Evolutionary conservation across 805 yeast genomes (phyloP).

Genomic region (Lipomyces japonicus): DNA sequence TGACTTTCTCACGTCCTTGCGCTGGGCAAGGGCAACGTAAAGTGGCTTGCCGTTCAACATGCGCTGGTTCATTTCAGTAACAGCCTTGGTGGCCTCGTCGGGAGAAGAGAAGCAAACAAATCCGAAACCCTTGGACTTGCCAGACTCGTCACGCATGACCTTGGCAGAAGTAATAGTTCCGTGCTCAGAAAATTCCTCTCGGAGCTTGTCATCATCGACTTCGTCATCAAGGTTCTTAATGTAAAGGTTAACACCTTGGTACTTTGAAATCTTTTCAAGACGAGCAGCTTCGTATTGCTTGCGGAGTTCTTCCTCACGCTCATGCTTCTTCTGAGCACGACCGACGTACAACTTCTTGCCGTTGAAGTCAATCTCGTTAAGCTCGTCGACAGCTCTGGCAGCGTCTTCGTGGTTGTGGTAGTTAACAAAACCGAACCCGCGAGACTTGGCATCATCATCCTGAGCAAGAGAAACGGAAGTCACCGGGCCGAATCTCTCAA

Average conservation of each 20-base stretch:
- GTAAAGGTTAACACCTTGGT: slow-evolving; percentile 96
- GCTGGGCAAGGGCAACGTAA: slow-evolving; percentile 97
- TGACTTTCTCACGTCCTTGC: slow-evolving; percentile 94
- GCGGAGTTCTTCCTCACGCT: slow-evolving; percentile 93
- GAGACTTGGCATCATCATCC: slow-evolving; percentile 82
- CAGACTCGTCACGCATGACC: slow-evolving; percentile 91
- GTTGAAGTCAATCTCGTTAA: slow-evolving; percentile 79
- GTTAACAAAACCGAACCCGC: slow-evolving; percentile 96
- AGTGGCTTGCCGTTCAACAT: slow-evolving; percentile 93
- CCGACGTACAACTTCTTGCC: slow-evolving; percentile 91
- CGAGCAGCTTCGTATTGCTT: slow-evolving; percentile 89
- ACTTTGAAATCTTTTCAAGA: slow-evolving; percentile 85
- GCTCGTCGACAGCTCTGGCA: slow-evolving; percentile 82
- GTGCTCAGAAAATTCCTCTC: slow-evolving; percentile 87
- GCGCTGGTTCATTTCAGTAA: slow-evolving; percentile 96
- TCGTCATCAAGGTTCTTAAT: slow-evolving; percentile 94
- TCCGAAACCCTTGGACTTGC: slow-evolving; percentile 97
- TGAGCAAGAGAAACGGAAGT: slow-evolving; percentile 78
- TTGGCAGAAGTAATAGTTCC: slow-evolving; percentile 95
- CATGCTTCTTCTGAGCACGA: slow-evolving; percentile 98
- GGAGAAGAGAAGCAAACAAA: slow-evolving; percentile 97
- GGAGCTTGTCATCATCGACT: slow-evolving; percentile 84
- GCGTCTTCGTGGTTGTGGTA: slow-evolving; percentile 85
- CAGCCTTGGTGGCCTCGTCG: slow-evolving; percentile 98
- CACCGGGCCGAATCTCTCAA: slow-evolving; percentile 69